phyloP scores from a whole-genome alignment of 768 basidiomycete genomes.

The Chalciporus piperatus region DNA sequence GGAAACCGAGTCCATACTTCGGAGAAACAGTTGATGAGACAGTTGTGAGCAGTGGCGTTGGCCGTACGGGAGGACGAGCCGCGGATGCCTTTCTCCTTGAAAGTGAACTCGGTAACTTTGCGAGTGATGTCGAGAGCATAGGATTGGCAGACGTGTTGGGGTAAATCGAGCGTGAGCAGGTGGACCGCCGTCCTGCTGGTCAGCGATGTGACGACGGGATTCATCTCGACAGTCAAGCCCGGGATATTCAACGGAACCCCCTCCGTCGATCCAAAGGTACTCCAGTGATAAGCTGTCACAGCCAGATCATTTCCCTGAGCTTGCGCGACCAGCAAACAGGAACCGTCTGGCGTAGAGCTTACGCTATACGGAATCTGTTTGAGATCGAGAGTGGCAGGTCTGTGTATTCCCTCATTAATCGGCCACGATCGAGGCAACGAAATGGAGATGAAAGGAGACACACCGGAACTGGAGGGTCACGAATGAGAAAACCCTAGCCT shows the following conservation, averaged over 20 bases:
- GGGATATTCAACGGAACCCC: slow-evolving; percentile 38
- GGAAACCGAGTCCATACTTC: slow-evolving; percentile 58
- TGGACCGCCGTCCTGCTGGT: slow-evolving; percentile 39
- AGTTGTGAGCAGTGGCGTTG: slow-evolving; percentile 36
- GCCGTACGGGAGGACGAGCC: neutral
- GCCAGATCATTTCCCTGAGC: slow-evolving; percentile 8
- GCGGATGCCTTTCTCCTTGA: slow-evolving; percentile 40
- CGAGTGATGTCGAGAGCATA: slow-evolving; percentile 48
- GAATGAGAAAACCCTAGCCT: slow-evolving; percentile 47
- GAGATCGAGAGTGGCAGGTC: slow-evolving; percentile 42
- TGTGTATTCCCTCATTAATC: slow-evolving; percentile 8
- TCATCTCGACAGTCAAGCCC: slow-evolving; percentile 15
- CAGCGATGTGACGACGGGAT: slow-evolving; percentile 42
- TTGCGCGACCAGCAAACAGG: slow-evolving; percentile 40
- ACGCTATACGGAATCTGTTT: slow-evolving; percentile 28
- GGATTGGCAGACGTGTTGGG: slow-evolving; percentile 34
- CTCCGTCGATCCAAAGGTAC: slow-evolving; percentile 46
- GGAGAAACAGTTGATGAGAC: slow-evolving; percentile 46
- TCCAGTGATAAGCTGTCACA: slow-evolving; percentile 48
- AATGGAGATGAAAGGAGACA: neutral
- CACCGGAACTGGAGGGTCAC: slow-evolving; percentile 49
- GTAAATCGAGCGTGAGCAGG: slow-evolving; percentile 38
- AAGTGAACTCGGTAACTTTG: slow-evolving; percentile 51
- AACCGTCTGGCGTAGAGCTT: slow-evolving; percentile 47
- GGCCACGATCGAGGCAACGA: no score